These are phyloP conservation scores for Leptosphaerulina australis DNA, from an alignment of 2,329 filamentous ascomycete genomes.

Conservation along the genomic window DNA sequence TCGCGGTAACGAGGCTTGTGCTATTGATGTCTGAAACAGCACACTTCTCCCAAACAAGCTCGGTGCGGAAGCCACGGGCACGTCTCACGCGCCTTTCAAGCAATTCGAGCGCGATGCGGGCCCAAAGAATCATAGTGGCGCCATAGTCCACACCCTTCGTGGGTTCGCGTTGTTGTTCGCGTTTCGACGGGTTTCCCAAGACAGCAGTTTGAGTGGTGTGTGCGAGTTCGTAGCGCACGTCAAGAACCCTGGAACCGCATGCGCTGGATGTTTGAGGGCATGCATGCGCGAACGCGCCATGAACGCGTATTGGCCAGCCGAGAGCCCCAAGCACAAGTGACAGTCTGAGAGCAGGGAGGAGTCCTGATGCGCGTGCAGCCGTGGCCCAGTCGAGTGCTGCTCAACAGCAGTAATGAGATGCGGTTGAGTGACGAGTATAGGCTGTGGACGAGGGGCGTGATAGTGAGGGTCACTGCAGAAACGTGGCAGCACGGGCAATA, in stretches of 20 bases:
- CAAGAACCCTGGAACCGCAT: constrained; percentile 11
- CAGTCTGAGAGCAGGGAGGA: constrained; percentile 3
- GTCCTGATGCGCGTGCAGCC: constrained; percentile 3
- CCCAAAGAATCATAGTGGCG: constrained; percentile 12
- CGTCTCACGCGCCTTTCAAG: constrained; percentile 27
- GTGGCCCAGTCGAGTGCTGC: neutral
- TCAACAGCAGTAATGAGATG: constrained; percentile 4
- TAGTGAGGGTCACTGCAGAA: neutral
- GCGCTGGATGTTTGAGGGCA: constrained; percentile 16
- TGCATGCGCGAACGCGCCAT: constrained; percentile 1
- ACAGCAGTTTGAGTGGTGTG: constrained; percentile 10
- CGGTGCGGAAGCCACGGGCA: constrained; percentile 1
- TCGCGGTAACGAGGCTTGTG: constrained; percentile 29
- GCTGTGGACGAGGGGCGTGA: constrained; percentile 1
- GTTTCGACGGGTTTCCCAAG: constrained; percentile 16
- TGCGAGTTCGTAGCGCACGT: constrained; percentile 8
- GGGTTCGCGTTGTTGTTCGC: constrained; percentile 6
- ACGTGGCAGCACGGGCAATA: constrained; percentile 15
- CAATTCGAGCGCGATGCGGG: constrained; percentile 10
- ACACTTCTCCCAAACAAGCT: constrained; percentile 6
- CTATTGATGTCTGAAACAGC: constrained; percentile 21
- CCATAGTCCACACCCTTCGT: constrained; percentile 5
- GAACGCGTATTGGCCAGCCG: constrained; percentile 6
- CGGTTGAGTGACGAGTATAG: constrained; percentile 2
- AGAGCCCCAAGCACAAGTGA: constrained; percentile 4